Conservation (phyloP, 805 yeast species). For the Metschnikowia lunata region DNA sequence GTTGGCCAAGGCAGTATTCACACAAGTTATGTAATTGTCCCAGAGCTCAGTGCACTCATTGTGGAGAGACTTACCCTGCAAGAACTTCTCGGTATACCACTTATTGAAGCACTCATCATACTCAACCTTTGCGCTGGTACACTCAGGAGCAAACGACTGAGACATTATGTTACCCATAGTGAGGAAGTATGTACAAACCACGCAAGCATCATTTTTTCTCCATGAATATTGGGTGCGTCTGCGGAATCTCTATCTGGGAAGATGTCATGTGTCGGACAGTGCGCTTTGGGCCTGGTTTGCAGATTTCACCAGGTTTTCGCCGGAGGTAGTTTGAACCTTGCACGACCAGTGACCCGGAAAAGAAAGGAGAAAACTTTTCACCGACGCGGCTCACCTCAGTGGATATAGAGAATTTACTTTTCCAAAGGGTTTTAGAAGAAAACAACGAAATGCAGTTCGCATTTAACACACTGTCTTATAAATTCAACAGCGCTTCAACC, state of each 20-base stretch:
- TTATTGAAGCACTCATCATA: slow-evolving; percentile 91
- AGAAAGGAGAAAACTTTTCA: too few relatives aligned
- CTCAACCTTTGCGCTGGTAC: slow-evolving; percentile 77
- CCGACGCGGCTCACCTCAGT: too few relatives aligned
- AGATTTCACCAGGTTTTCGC: too few relatives aligned
- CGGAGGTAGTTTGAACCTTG: too few relatives aligned
- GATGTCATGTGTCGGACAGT: background rate
- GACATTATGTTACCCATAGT: slow-evolving; percentile 48
- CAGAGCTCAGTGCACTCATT: slow-evolving; percentile 91
- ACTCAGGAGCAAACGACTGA: slow-evolving; percentile 91
- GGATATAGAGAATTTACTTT: too few relatives aligned
- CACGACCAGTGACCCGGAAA: too few relatives aligned
- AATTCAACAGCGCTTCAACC: too few relatives aligned
- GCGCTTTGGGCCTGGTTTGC: too few relatives aligned
- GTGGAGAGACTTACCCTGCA: slow-evolving; percentile 49
- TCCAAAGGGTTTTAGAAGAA: too few relatives aligned
- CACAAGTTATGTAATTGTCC: slow-evolving; percentile 85
- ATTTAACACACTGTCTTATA: too few relatives aligned
- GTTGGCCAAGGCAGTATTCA: slow-evolving; percentile 62
- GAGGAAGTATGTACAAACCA: background rate
- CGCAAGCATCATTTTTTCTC: background rate
- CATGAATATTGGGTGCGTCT: background rate
- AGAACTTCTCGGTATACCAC: slow-evolving; percentile 87
- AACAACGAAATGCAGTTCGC: too few relatives aligned
- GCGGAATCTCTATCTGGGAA: background rate